Evolutionary conservation across 2,329 filamentous ascomycete genomes (phyloP), one percentile per base, ranked within the genome.

Genomic region (Paecilomyces fulvus): DNA sequence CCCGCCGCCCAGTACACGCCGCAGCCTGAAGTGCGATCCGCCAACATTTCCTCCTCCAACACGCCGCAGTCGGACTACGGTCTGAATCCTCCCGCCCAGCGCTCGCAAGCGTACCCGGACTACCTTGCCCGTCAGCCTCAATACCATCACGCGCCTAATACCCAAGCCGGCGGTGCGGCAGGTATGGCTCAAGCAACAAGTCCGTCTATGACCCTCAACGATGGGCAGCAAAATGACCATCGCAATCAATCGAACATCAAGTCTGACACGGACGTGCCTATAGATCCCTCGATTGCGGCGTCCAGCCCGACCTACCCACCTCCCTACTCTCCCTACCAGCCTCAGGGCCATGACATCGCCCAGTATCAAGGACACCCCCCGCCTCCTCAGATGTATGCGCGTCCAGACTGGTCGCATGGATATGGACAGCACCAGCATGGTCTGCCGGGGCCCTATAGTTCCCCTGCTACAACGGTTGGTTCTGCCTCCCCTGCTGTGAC

Each of bases 161-260:
- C 83, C 75, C 83, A 85, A 73, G 82, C 85, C 75, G 85, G 83
- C 77, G 85, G 85, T 77, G 83, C 87, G 77, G 88, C 85, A 85
- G 88, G 87, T 86, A 96, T 96, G 92, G 90, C 92, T 85, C 91
- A 96, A 90, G 85, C 90, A 87, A 90, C 90, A 88, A 96, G 92
- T 96, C 89, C 90, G 91, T 96, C 90, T 79, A 83, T 90, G 82
- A 68, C 88, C 85, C 80, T 89, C 80, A 83, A 86, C 83, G 88
- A 91, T 90, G 88, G 80, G 74, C 79, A 80, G 70, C 80, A 82
- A 79, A 87, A 78, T 80, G 77, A 81, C 83, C 85, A 88, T 86
- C 87, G 86, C 80, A 82, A 83, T 79, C 80, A 83, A 75, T 67
- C 72, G 68, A 73, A 68, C 66, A 83, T 87, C 79, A 92, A 90